phyloP scores from a whole-genome alignment of 352 stramenopile species.

The Globisporangium splendens region DNA sequence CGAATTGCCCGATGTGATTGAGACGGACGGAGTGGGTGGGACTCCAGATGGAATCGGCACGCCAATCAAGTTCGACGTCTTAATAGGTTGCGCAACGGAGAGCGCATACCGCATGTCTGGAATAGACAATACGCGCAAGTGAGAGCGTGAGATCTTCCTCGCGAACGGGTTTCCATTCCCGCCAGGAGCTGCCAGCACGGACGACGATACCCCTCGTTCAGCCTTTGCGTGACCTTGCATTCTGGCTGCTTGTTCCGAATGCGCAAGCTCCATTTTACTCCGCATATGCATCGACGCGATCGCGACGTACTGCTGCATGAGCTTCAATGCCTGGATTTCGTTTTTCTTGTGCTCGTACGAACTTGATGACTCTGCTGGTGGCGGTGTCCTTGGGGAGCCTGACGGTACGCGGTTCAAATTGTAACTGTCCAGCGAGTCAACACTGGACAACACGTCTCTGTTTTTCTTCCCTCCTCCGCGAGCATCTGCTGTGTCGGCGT shows the following conservation, averaged over 20 bases:
- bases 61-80: slow-evolving; percentile 33
- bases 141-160: slow-evolving; percentile 53
- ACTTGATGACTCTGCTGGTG: slow-evolving; percentile 3
- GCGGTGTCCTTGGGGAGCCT: slow-evolving; percentile 7
- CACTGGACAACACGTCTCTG: slow-evolving; percentile 55
- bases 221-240: slow-evolving; percentile 50
- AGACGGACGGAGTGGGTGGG: slow-evolving; percentile 14
- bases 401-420: slow-evolving; percentile 18
- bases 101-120: slow-evolving; percentile 65
- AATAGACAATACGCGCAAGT: slow-evolving; percentile 56
- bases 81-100: slow-evolving; percentile 47
- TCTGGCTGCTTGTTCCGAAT: slow-evolving; percentile 71
- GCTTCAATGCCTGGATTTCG: slow-evolving; percentile 70
- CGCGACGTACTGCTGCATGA: slow-evolving; percentile 87
- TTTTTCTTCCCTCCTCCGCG: slow-evolving; percentile 16
- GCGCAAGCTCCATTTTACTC: slow-evolving; percentile 83
- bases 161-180: slow-evolving; percentile 41
- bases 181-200: slow-evolving; percentile 19
- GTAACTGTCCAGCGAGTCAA: slow-evolving; percentile 68
- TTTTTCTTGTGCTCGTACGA: slow-evolving; percentile 75
- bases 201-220: slow-evolving; percentile 25
- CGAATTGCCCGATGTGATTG: slow-evolving; percentile 16
- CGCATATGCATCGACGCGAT: slow-evolving; percentile 88
- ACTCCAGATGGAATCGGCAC: slow-evolving; percentile 18
- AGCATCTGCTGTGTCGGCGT: slow-evolving; percentile 27